These are phyloP conservation scores for Lachancea sp. DNA, from an alignment of 805 yeast genomes.

Conservation along the genomic window DNA sequence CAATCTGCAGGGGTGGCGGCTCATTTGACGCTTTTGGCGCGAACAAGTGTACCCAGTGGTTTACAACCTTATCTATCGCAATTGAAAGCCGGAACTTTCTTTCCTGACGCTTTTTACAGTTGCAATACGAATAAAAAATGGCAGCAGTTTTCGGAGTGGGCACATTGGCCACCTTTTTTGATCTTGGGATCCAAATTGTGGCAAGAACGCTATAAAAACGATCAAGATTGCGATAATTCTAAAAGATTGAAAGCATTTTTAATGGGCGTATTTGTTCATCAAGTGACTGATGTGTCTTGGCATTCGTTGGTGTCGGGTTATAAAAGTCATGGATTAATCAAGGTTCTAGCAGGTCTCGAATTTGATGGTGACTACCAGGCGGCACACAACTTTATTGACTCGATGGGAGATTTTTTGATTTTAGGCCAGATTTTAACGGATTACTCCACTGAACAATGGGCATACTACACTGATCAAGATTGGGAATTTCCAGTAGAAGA, in stretches of 20 bases:
- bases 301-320: slow-evolving; percentile 46
- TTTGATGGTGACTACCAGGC: slow-evolving; percentile 42
- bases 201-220: slow-evolving; percentile 25
- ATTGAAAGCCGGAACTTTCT: slow-evolving; percentile 56
- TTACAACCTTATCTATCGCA: slow-evolving; percentile 28
- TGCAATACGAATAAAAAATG: slow-evolving; percentile 46
- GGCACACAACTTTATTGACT: slow-evolving; percentile 53
- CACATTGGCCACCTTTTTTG: slow-evolving; percentile 69
- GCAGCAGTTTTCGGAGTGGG: slow-evolving; percentile 43
- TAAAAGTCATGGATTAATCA: slow-evolving; percentile 41
- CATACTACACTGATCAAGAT: slow-evolving; percentile 23
- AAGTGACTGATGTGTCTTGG: slow-evolving; percentile 61
- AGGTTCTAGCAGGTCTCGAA: slow-evolving; percentile 45
- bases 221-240: slow-evolving; percentile 17
- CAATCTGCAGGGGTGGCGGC: slow-evolving; percentile 21
- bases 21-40: slow-evolving; percentile 18
- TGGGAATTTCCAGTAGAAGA: slow-evolving; percentile 40
- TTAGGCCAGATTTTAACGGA: slow-evolving; percentile 34
- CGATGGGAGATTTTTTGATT: slow-evolving; percentile 57
- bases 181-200: slow-evolving; percentile 41
- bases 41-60: slow-evolving; percentile 27
- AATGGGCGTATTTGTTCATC: slow-evolving; percentile 55
- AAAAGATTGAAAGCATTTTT: slow-evolving; percentile 45
- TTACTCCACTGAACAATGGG: slow-evolving; percentile 9
- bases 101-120: slow-evolving; percentile 62